Evolutionary conservation across 305 asterid genomes (phyloP), one percentile per base, ranked within the genome.

Genomic region (Nicotiana rustica): DNA sequence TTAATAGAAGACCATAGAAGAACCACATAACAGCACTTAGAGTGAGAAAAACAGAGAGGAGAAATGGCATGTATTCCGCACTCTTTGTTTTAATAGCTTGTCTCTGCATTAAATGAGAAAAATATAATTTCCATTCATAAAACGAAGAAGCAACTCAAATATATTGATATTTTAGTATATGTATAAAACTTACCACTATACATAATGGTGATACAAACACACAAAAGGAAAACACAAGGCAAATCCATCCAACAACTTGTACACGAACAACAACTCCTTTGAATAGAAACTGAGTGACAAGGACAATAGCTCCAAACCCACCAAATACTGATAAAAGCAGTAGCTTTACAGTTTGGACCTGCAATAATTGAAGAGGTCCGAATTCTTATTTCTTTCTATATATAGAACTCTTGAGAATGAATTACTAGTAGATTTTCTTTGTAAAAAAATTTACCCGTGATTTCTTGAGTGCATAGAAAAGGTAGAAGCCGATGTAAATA

Each of bases 1-100:
- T 88, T 70, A 90, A 89, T 8, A 92, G 77, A 41, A 93, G 77
- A 85, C 95, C 97, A 9, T 90, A 93, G 86, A 93, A 92, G 89
- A 93, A 92, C 97, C 97, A 92, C 90, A 89, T 89, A 31, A 92
- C 92, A 0, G 97, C 96, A 64, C 94, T 94, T 62, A 94, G 57
- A 17, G 98, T 90, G 67, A 94, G 96, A 88, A 89, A 90, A 31
- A 90, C 85, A 21, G 93, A 92, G 6, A 92, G 90, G 65, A 90
- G 89, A 78, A 91, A 89, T 25, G 97, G 92, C 94, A 93, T 93
- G 86, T 84, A 89, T 57, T 92, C 92, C 6, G 89, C 98, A 35
- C 97, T 91, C 86, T 88, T 91, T 9, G 93, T 92, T 73, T 90
- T 89, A 82, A 92, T 88, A 35, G 92, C 97, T 91, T 89, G 89